Evolutionary conservation across 148 eudicot genomes (phyloP).

Genomic region (Camellia lanceoleosa): DNA sequence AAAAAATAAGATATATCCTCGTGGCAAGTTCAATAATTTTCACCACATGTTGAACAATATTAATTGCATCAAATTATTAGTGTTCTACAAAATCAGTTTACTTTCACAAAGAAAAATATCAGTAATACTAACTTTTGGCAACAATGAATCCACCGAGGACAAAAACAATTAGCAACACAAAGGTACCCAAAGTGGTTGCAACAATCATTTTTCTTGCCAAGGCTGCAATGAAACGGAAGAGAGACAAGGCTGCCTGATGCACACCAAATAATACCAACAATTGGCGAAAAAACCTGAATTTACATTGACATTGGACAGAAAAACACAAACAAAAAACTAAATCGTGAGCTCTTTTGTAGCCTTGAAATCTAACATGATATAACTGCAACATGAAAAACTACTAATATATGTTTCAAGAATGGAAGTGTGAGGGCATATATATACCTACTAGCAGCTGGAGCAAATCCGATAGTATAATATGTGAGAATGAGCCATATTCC

Average conservation of each 20-base stretch:
- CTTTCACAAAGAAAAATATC: background rate
- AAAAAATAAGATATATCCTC: background rate
- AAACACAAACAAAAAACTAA: background rate
- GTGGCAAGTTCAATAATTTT: background rate
- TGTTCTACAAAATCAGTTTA: background rate
- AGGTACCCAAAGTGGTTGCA: constrained; percentile 39
- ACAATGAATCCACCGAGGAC: constrained; percentile 48
- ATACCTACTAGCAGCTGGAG: constrained; percentile 44
- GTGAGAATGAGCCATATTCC: constrained; percentile 47
- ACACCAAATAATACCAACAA: constrained; percentile 37
- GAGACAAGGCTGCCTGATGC: constrained; percentile 46
- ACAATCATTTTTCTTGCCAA: constrained; percentile 44
- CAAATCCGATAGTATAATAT: constrained; percentile 45
- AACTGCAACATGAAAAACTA: background rate
- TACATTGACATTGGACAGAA: background rate
- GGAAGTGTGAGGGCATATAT: background rate
- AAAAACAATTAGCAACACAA: constrained; percentile 37
- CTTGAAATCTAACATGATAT: background rate
- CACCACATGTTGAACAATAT: background rate
- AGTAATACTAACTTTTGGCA: constrained; percentile 35
- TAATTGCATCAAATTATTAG: background rate
- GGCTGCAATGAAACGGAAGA: constrained; percentile 45
- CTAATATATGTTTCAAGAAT: background rate
- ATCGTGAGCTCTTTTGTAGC: background rate
- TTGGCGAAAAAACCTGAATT: constrained; percentile 42